These are phyloP conservation scores for Arthrobotrys pseudoclavata DNA, from an alignment of 2,329 filamentous ascomycete species.

Conservation along the genomic window DNA sequence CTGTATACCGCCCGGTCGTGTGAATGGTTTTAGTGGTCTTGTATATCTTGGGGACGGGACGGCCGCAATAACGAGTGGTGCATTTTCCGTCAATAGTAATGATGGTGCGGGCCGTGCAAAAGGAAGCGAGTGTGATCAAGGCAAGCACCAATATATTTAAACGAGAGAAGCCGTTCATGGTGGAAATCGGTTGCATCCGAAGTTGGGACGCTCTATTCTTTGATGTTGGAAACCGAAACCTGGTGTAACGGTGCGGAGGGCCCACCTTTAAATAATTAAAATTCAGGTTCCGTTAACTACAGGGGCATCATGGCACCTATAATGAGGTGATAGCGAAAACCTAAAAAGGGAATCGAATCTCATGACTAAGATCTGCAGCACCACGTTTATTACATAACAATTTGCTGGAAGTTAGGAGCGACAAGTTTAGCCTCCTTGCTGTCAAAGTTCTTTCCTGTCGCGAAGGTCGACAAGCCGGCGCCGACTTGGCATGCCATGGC, in stretches of 20 bases:
- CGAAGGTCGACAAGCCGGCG: conserved; percentile 4
- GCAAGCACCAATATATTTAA: conserved; percentile 36
- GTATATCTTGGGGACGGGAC: not conserved
- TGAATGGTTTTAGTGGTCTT: conserved; percentile 13
- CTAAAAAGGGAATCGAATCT: not conserved
- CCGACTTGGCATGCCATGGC: conserved; percentile 20
- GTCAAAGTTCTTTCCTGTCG: not conserved
- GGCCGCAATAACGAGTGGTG: conserved; percentile 36
- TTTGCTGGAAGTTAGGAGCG: not conserved
- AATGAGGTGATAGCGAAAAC: not conserved
- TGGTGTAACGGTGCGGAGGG: not conserved
- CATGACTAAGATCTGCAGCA: conserved; percentile 10
- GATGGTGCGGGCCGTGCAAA: conserved; percentile 34
- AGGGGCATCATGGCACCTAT: not conserved
- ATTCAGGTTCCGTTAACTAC: not conserved
- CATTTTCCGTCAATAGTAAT: conserved; percentile 32
- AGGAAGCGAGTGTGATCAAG: conserved; percentile 33
- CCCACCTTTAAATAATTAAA: not conserved
- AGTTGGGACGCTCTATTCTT: not conserved
- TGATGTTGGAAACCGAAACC: not conserved
- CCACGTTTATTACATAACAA: conserved; percentile 3
- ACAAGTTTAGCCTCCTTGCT: not conserved
- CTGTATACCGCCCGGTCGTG: conserved; percentile 26
- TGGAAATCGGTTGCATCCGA: conserved; percentile 1
- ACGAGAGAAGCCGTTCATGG: conserved; percentile 28